Conservation (phyloP, 192 early-diverging fungal species). For the Phlyctochytrium arcticum region DNA sequence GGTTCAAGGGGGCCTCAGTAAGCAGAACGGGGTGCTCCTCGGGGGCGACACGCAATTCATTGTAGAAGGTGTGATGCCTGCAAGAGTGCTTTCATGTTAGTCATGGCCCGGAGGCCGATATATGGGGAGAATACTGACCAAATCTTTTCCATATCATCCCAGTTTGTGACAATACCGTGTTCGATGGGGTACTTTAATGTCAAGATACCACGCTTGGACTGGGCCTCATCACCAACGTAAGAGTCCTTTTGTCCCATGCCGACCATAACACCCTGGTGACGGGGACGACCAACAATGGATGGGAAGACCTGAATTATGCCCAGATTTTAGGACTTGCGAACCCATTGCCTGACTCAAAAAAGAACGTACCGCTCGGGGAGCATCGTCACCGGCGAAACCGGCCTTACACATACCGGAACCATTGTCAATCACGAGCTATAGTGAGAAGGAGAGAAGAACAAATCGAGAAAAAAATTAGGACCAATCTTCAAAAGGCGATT, state of each 20-base stretch:
- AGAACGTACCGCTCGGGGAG: slow-evolving; percentile 53
- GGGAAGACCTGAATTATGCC: slow-evolving; percentile 45
- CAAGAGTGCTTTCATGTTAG: background rate
- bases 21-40: slow-evolving; percentile 61
- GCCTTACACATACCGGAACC: slow-evolving; percentile 65
- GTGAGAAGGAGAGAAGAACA: background rate
- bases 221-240: slow-evolving; percentile 65
- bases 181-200: slow-evolving; percentile 61
- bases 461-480: background rate
- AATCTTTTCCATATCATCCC: slow-evolving; percentile 69
- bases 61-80: slow-evolving; percentile 61
- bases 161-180: slow-evolving; percentile 64
- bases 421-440: slow-evolving; percentile 54
- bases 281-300: slow-evolving; percentile 57
- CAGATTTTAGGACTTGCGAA: too few species aligned
- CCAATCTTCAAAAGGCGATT: background rate
- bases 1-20: slow-evolving; percentile 62
- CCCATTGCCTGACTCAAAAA: background rate
- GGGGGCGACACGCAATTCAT: slow-evolving; percentile 62
- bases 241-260: slow-evolving; percentile 66
- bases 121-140: slow-evolving; percentile 29
- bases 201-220: slow-evolving; percentile 61
- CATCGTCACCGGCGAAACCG: slow-evolving; percentile 61
- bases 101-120: background rate
- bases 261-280: slow-evolving; percentile 57